Evolutionary conservation across 2,329 filamentous ascomycete genomes (phyloP), one percentile per base, ranked within the genome.

Genomic region (Teratosphaeria gauchensis): DNA sequence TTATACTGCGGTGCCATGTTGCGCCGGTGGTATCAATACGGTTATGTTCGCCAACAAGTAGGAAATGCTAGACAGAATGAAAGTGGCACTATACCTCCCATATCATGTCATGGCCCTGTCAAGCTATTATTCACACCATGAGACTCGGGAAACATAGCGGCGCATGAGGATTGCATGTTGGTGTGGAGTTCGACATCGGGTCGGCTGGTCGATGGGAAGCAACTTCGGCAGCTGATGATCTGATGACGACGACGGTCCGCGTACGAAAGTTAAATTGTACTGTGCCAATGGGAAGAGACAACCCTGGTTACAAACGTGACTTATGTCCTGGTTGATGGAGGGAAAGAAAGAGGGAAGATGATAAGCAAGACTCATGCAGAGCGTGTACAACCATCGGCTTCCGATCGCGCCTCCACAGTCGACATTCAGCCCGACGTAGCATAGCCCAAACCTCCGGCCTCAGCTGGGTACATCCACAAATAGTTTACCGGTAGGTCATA

Each of bases 1-100:
- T 62, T 51, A 38, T 62, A 62, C 14, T 54, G 51, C 8, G 59
- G 61, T 42, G 58, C 58, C 61, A 62, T 63, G 21, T 1, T n/a
- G 24, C 19, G 28, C 38, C 4, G 16, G 54, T 14, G 35, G 21
- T 33, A 28, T n/a, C n/a, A n/a, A 53, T 14, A n/a, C 11, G 51
- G 3, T 8, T 3, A 6, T 48, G n/a, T 21, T 48, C 16, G 8
- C n/a, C 5, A 48, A 48, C n/a, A 19, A 11, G 9, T 21, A 21
- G 42, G 42, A 48, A 48, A 48, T 48, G 3, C 19, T 48, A 48
- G n/a, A 19, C 19, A 48, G 5, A 48, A 48, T 19, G 4, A 21
- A 11, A 48, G 19, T 19, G 16, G n/a, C 9, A 8, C 42, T 19
- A 4, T 48, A 48, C 42, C 19, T 48, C 16, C 42, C 42, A n/a